Percentiles rank a stretch among this genome's conserved stretches.
Conservation (phyloP, 2,329 filamentous ascomycete species). For the Cladosporium sp. region DNA sequence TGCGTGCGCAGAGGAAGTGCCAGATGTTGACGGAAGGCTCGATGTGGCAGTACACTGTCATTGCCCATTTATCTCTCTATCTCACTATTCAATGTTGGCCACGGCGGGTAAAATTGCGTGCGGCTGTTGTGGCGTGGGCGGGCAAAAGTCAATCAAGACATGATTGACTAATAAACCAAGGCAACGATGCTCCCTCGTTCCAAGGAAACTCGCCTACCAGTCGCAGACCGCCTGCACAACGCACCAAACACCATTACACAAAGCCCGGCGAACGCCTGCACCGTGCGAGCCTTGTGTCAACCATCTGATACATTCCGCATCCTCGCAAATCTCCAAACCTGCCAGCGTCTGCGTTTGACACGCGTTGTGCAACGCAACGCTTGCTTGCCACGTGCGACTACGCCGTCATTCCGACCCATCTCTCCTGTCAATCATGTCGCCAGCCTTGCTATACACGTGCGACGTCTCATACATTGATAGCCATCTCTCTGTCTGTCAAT, state of each 20-base stretch:
- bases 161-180: too few species aligned
- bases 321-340: neutral
- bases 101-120: neutral
- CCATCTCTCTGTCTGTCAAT: neutral
- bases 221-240: neutral
- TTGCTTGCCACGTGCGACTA: neutral
- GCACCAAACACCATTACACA: neutral
- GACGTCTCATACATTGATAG: neutral
- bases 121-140: neutral
- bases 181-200: neutral
- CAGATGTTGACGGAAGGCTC: neutral
- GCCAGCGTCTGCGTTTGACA: neutral
- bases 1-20: neutral
- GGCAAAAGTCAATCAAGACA: neutral
- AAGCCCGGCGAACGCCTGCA: neutral
- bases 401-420: neutral
- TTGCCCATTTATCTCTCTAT: too few species aligned
- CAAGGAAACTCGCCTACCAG: neutral
- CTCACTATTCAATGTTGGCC: neutral
- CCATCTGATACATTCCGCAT: neutral
- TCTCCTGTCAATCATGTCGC: slow-evolving; percentile 1
- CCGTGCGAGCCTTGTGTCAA: neutral
- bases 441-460: neutral
- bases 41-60: too few species aligned
- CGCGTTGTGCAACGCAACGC: slow-evolving; percentile 7